Evolutionary conservation across 352 stramenopile genomes (phyloP), one percentile per base, ranked within the genome.

Genomic region (Pythium sukuiense): DNA sequence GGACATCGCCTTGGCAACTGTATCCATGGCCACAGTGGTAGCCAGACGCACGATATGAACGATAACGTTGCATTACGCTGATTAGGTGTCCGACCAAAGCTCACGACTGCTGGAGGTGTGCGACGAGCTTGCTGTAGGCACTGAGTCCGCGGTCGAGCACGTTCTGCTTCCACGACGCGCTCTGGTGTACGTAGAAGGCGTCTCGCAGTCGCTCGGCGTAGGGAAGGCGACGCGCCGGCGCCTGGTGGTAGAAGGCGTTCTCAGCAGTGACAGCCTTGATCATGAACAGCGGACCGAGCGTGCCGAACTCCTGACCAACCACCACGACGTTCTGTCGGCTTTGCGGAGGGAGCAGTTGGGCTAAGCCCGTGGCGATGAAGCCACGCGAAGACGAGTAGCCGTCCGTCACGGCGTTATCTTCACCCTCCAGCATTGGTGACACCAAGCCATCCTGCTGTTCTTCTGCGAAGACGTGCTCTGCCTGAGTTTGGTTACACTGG

Each of bases 121-220:
- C 33, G 33, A 59, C 54, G n/a, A 90, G 71, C 53, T 83, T 61
- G 46, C 83, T 69, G n/a, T 80, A 88, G 18, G 87, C 77, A 6
- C 68, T 63, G 49, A 71, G 24, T 18, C 83, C 85, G 12, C 85
- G 83, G 56, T 59, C 52, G 27, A 90, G 55, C 27, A 93, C 76
- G 11, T 77, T 67, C 14, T 45, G 59, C 63, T 91, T 92, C 85
- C 85, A 93, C 6, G 61, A 70, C n/a, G 41, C 62, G 43, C 81
- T 90, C 29, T 77, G 71, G 59, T 94, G 80, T 27, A 94, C 59
- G 61, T 94, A 94, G 76, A 92, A 94, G 50, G 80, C 77, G 46
- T 94, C 82, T 43, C 82, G 81, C 14, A 91, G 76, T 41, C 77
- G 74, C 61, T 92, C 70, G 2, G 81, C 81, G 55, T 79, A 89